A percentile compares a stretch with the other conserved stretches of the same genome.
These are phyloP conservation scores for Westerdykella aurantiaca DNA, from an alignment of 2,329 filamentous ascomycete genomes.

Conservation along the genomic window DNA sequence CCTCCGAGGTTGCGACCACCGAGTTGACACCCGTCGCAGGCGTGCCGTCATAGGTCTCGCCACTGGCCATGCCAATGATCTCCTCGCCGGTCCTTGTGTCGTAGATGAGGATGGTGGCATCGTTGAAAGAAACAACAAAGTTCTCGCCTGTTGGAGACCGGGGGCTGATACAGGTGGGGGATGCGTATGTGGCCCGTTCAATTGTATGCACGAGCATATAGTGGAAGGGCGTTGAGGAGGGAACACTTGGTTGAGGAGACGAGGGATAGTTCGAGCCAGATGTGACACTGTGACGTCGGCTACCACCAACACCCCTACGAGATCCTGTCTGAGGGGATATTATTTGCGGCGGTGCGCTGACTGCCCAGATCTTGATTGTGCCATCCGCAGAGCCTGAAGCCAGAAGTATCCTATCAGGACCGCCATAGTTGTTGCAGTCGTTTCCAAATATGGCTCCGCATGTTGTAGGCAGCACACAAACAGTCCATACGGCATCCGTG, in stretches of 20 bases:
- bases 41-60: slow-evolving; percentile 89
- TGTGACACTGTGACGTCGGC: slow-evolving; percentile 85
- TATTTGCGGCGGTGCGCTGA: slow-evolving; percentile 82
- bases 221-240: slow-evolving; percentile 79
- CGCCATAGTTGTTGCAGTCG: slow-evolving; percentile 66
- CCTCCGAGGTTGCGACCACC: slow-evolving; percentile 82
- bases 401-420: slow-evolving; percentile 79
- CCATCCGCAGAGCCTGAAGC: slow-evolving; percentile 89
- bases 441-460: slow-evolving; percentile 73
- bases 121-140: slow-evolving; percentile 89
- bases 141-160: slow-evolving; percentile 75
- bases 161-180: slow-evolving; percentile 88
- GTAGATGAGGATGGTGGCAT: slow-evolving; percentile 85
- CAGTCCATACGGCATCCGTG: slow-evolving; percentile 90
- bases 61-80: slow-evolving; percentile 84
- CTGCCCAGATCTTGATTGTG: slow-evolving; percentile 86
- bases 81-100: slow-evolving; percentile 90
- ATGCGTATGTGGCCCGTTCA: slow-evolving; percentile 60
- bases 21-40: slow-evolving; percentile 79
- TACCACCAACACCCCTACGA: slow-evolving; percentile 64
- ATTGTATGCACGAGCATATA: slow-evolving; percentile 87
- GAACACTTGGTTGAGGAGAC: slow-evolving; percentile 81
- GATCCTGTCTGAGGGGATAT: slow-evolving; percentile 71
- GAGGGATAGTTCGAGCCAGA: slow-evolving; percentile 88
- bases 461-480: slow-evolving; percentile 85